These are phyloP conservation scores for Cenchrus purpureus DNA, from an alignment of 176 grass and related monocot species.

Conservation along the genomic window DNA sequence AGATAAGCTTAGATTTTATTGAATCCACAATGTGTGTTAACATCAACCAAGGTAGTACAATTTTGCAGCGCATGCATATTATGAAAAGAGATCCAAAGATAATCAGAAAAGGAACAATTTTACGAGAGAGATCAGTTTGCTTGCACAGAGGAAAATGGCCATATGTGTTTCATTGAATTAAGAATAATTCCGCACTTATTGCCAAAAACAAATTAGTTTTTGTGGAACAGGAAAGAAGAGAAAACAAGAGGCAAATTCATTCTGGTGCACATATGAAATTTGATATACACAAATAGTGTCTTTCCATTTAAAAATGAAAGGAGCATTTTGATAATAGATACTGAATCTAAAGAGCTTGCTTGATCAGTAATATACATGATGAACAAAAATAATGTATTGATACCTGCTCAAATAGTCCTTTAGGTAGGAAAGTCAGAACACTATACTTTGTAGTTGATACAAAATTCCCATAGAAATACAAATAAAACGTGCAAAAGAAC, in stretches of 20 bases:
- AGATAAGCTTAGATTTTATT: neutral
- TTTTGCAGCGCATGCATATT: slow-evolving; percentile 7
- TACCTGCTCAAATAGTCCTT: slow-evolving; percentile 99
- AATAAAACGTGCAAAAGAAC: slow-evolving; percentile 28
- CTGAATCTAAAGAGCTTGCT: slow-evolving; percentile 18
- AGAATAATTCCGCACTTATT: slow-evolving; percentile 3
- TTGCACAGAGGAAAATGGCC: neutral
- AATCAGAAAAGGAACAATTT: neutral
- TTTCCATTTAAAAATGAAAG: slow-evolving; percentile 4
- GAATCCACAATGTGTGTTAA: neutral
- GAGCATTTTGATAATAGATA: slow-evolving; percentile 7
- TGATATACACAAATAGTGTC: neutral
- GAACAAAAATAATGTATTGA: slow-evolving; percentile 43
- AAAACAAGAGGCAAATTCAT: neutral
- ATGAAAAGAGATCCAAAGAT: slow-evolving; percentile 3
- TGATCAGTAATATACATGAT: slow-evolving; percentile 4
- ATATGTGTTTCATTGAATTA: slow-evolving; percentile 9
- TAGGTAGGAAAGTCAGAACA: slow-evolving; percentile 90
- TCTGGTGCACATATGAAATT: neutral
- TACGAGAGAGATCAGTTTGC: neutral
- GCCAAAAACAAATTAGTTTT: neutral
- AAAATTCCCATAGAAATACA: slow-evolving; percentile 83
- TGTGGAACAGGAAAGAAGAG: neutral
- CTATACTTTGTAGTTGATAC: slow-evolving; percentile 97
- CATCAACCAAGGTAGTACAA: slow-evolving; percentile 19